phyloP scores from a whole-genome alignment of 768 basidiomycete species.

The Cubamyces sp. region DNA sequence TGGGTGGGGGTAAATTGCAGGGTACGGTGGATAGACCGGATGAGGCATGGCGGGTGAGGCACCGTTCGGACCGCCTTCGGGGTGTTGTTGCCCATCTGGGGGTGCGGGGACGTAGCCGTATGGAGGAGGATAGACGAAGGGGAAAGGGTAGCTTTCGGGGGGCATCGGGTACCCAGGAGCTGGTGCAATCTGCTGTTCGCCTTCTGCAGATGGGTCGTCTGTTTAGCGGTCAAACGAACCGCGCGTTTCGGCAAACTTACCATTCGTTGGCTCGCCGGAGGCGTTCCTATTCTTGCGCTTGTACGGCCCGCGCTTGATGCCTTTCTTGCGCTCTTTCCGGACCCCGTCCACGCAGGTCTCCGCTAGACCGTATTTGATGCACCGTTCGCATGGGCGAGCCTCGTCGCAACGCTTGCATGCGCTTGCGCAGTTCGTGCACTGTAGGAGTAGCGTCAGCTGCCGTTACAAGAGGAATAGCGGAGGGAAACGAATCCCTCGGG shows the following conservation, averaged over 20 bases:
- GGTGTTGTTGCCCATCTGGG: conserved; percentile 40
- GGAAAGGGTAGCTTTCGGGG: conserved; percentile 50
- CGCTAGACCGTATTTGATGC: conserved; percentile 63
- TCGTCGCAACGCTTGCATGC: conserved; percentile 64
- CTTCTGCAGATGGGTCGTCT: conserved; percentile 15
- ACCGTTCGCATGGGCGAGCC: conserved; percentile 63
- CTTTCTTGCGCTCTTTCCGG: conserved; percentile 67
- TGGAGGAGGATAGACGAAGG: conserved; percentile 50
- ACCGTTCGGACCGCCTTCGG: conserved; percentile 39
- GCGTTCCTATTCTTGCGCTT: conserved; percentile 51
- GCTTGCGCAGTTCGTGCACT: conserved; percentile 62
- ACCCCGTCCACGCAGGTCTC: conserved; percentile 61
- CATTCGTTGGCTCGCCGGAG: conserved; percentile 28
- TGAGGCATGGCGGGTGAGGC: conserved; percentile 35
- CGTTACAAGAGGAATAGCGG: conserved; percentile 7
- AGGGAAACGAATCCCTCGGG: background rate
- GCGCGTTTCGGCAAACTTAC: conserved; percentile 2
- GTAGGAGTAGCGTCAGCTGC: background rate
- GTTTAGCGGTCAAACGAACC: background rate
- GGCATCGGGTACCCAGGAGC: conserved; percentile 34
- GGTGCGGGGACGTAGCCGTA: conserved; percentile 44
- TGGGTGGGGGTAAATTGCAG: conserved; percentile 41
- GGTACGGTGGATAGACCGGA: conserved; percentile 42
- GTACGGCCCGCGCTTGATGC: conserved; percentile 60
- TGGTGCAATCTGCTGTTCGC: conserved; percentile 16